Conservation (phyloP, 106 monocot genomes). For the Apostasia ramifera region DNA sequence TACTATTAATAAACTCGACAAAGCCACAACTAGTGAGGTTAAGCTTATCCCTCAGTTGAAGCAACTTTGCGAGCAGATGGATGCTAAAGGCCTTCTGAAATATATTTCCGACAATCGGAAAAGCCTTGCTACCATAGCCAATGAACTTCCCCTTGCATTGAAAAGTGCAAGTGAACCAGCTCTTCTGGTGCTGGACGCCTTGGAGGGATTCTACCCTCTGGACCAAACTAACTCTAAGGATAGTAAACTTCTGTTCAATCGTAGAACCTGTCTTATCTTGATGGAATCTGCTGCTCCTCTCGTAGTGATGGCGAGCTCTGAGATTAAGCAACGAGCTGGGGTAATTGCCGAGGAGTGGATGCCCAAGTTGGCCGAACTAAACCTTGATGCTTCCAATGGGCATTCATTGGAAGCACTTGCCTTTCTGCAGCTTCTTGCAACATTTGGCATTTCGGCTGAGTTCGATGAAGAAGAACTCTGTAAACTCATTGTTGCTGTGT, state of each 20-base stretch:
- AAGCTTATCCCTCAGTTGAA: slow-evolving; percentile 42
- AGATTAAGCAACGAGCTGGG: slow-evolving; percentile 54
- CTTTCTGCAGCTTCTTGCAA: slow-evolving; percentile 63
- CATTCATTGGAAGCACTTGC: slow-evolving; percentile 62
- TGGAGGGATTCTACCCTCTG: slow-evolving; percentile 46
- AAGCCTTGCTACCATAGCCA: slow-evolving; percentile 23
- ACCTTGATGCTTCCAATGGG: slow-evolving; percentile 52
- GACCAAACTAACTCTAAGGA: slow-evolving; percentile 33
- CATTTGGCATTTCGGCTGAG: slow-evolving; percentile 48
- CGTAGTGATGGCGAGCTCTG: slow-evolving; percentile 35
- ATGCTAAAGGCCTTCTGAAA: slow-evolving; percentile 62
- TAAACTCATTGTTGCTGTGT: slow-evolving; percentile 60
- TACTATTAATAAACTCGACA: slow-evolving; percentile 29
- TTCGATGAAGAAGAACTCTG: slow-evolving; percentile 69
- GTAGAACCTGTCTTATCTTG: slow-evolving; percentile 61
- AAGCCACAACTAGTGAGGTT: slow-evolving; percentile 22
- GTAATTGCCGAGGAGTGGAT: slow-evolving; percentile 70
- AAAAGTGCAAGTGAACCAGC: slow-evolving; percentile 60
- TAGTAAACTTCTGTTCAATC: slow-evolving; percentile 27
- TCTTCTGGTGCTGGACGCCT: slow-evolving; percentile 54
- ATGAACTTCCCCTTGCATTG: slow-evolving; percentile 50
- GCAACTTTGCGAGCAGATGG: slow-evolving; percentile 67
- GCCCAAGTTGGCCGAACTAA: slow-evolving; percentile 38
- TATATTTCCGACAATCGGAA: slow-evolving; percentile 53
- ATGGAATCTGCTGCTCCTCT: slow-evolving; percentile 50